These are phyloP conservation scores for Friedmanniomyces simplex DNA, from an alignment of 495 filamentous ascomycete species.

Conservation along the genomic window DNA sequence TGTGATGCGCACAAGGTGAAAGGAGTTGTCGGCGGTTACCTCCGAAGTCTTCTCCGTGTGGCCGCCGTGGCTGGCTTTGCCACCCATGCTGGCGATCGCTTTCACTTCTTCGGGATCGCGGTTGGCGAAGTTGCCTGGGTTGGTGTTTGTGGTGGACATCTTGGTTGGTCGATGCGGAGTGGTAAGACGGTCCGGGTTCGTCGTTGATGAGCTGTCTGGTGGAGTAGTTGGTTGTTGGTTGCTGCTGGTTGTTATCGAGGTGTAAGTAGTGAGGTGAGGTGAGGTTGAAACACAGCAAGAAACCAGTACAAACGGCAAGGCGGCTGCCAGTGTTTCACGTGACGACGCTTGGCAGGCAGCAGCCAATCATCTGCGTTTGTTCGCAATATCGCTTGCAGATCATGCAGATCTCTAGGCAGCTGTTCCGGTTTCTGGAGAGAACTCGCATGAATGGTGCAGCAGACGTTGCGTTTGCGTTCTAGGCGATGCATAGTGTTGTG, in stretches of 20 bases:
- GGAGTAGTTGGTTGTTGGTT: too few species aligned
- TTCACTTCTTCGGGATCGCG: conserved; percentile 29
- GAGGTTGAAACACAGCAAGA: background rate
- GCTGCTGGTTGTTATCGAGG: too few species aligned
- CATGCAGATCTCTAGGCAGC: background rate
- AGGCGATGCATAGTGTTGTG: too few species aligned
- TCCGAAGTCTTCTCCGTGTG: background rate
- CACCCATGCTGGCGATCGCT: conserved; percentile 28
- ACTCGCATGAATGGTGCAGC: too few species aligned
- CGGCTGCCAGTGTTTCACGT: too few species aligned
- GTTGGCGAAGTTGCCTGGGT: conserved; percentile 33
- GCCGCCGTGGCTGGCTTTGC: conserved; percentile 13
- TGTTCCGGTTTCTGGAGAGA: too few species aligned
- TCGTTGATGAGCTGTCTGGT: background rate
- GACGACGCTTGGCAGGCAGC: too few species aligned
- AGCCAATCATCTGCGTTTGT: too few species aligned
- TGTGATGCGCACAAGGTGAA: background rate
- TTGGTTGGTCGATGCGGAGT: background rate
- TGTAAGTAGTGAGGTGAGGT: background rate
- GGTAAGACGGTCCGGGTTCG: too few species aligned
- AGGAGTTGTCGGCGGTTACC: background rate
- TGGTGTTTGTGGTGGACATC: conserved; percentile 20
- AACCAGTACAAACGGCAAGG: background rate
- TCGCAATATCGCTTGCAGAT: too few species aligned
- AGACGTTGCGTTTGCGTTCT: too few species aligned